phyloP scores from a whole-genome alignment of 1,139 yeast genomes.

The Suhomyces guaymorum region DNA sequence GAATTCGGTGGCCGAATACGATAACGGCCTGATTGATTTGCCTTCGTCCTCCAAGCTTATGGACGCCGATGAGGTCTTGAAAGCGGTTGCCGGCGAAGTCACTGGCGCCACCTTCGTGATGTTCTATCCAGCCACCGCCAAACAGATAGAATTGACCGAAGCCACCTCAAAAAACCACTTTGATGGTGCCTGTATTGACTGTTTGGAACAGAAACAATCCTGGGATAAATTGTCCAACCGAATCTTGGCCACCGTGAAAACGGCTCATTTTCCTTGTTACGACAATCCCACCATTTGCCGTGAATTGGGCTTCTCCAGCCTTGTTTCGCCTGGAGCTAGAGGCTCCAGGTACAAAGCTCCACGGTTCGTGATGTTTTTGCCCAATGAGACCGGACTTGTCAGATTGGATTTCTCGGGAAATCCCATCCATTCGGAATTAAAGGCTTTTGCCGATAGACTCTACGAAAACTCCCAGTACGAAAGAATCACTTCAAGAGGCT shows the following conservation, averaged over 20 bases:
- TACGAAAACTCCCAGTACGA: slow-evolving; percentile 42
- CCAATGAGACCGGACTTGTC: slow-evolving; percentile 36
- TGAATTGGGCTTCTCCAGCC: slow-evolving; percentile 42
- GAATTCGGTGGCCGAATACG: slow-evolving; percentile 50
- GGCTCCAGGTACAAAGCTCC: slow-evolving; percentile 21
- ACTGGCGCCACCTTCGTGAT: slow-evolving; percentile 55
- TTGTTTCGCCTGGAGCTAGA: slow-evolving; percentile 9
- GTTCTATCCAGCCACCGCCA: slow-evolving; percentile 60
- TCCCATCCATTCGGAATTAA: slow-evolving; percentile 29
- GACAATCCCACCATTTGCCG: slow-evolving; percentile 51
- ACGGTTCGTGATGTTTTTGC: slow-evolving; percentile 40
- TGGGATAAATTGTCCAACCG: slow-evolving; percentile 63
- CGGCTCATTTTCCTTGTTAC: slow-evolving; percentile 62
- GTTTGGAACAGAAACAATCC: slow-evolving; percentile 48
- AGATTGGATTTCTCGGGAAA: slow-evolving; percentile 38
- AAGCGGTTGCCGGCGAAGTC: slow-evolving; percentile 49
- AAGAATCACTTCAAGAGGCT: slow-evolving; percentile 37
- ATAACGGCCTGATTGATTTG: slow-evolving; percentile 35
- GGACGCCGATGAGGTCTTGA: slow-evolving; percentile 36
- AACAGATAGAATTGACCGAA: slow-evolving; percentile 42
- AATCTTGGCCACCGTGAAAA: slow-evolving; percentile 40
- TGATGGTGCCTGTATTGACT: slow-evolving; percentile 43
- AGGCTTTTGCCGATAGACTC: slow-evolving; percentile 33
- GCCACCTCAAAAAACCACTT: slow-evolving; percentile 38
- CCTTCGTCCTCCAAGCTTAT: slow-evolving; percentile 40